Percentiles rank a stretch among this genome's conserved stretches.
These are phyloP conservation scores for Pisolithus marmoratus DNA, from an alignment of 768 basidiomycete species.

Conservation along the genomic window DNA sequence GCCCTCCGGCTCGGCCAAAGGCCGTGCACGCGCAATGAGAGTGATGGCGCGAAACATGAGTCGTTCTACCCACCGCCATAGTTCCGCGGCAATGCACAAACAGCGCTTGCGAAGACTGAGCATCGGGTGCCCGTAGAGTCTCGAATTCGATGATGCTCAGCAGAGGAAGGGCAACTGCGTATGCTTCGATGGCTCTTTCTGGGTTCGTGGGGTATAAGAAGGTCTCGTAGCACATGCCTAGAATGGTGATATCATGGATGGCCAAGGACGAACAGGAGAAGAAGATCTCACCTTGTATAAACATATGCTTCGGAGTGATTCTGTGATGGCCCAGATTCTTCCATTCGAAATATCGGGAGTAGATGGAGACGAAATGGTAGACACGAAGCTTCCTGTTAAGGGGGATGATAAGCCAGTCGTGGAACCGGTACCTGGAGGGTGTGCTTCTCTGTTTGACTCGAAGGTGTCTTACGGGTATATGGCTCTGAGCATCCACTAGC, in stretches of 20 bases:
- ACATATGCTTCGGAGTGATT: constrained; percentile 71
- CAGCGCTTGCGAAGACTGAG: constrained; percentile 31
- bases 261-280: not conserved
- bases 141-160: constrained; percentile 45
- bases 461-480: constrained; percentile 42
- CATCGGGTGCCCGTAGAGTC: constrained; percentile 31
- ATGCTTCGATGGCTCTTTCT: constrained; percentile 49
- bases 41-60: constrained; percentile 78
- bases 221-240: constrained; percentile 76
- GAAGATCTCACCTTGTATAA: constrained; percentile 58
- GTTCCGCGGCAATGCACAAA: constrained; percentile 71
- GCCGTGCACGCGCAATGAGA: constrained; percentile 46
- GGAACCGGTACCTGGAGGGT: constrained; percentile 32
- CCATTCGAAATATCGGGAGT: constrained; percentile 61
- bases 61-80: constrained; percentile 82
- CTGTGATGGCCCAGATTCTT: constrained; percentile 64
- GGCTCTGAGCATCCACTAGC: constrained; percentile 47
- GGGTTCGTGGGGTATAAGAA: constrained; percentile 45
- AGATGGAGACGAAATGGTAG: constrained; percentile 34
- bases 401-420: constrained; percentile 40
- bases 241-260: not conserved
- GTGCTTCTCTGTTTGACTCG: constrained; percentile 37
- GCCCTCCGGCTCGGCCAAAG: constrained; percentile 29
- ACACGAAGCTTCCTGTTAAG: constrained; percentile 44
- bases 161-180: constrained; percentile 50